Evolutionary conservation across 1,284 basidiomycete genomes (phyloP).

Genomic region (Trichosporon inkin): DNA sequence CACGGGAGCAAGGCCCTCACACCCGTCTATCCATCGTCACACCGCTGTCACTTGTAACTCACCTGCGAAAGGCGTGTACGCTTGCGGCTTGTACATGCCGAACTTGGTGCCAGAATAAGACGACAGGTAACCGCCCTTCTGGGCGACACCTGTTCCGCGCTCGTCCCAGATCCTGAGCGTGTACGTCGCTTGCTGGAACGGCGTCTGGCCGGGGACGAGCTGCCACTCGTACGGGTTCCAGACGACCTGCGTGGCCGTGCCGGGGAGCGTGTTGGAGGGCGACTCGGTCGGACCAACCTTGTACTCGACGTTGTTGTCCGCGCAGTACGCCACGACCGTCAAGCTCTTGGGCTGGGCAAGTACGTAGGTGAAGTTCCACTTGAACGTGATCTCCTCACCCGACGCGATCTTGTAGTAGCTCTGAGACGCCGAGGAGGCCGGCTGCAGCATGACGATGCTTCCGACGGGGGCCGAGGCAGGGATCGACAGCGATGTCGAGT

Average conservation of each 20-base stretch:
- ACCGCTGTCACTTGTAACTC: constrained; percentile 52
- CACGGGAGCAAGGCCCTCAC: not conserved
- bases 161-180: constrained; percentile 75
- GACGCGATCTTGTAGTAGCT: constrained; percentile 86
- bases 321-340: constrained; percentile 75
- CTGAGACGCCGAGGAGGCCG: constrained; percentile 65
- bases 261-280: constrained; percentile 57
- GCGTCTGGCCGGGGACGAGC: constrained; percentile 57
- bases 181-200: constrained; percentile 69
- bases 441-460: constrained; percentile 55
- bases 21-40: not conserved
- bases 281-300: constrained; percentile 71
- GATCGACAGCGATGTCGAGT: constrained; percentile 34
- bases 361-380: constrained; percentile 72
- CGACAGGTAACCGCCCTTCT: constrained; percentile 63
- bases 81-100: constrained; percentile 75
- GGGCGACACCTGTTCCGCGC: constrained; percentile 61
- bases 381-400: constrained; percentile 72
- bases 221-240: constrained; percentile 79
- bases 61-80: constrained; percentile 67
- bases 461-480: constrained; percentile 47
- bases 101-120: constrained; percentile 70
- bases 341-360: constrained; percentile 60
- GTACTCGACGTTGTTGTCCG: constrained; percentile 77
- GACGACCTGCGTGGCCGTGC: constrained; percentile 63